A percentile compares a stretch with the other conserved stretches of the same genome.
phyloP scores from a whole-genome alignment of 305 asterid genomes.

The Fraxinus sp. region DNA sequence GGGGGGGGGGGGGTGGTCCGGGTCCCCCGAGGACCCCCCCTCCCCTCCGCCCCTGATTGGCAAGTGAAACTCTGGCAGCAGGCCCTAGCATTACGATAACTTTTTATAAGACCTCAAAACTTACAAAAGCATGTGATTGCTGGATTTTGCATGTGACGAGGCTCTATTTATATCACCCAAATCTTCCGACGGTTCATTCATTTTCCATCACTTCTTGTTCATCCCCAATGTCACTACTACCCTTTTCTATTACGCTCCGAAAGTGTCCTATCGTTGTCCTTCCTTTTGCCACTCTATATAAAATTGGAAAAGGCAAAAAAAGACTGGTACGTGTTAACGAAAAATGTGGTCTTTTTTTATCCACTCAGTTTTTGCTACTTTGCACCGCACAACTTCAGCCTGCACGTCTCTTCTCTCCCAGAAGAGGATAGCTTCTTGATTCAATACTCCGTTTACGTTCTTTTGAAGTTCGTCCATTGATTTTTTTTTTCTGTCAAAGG shows the following conservation, averaged over 20 bases:
- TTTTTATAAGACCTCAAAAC: neutral
- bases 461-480: neutral
- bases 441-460: constrained; percentile 18
- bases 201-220: neutral
- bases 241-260: constrained; percentile 1
- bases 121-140: neutral
- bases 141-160: constrained; percentile 19
- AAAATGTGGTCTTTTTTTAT: constrained; percentile 40
- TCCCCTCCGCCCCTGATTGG: neutral
- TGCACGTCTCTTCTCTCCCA: constrained; percentile 19
- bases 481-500: constrained; percentile 7
- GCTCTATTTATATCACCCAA: constrained; percentile 1
- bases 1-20: too few species aligned
- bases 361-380: constrained; percentile 50
- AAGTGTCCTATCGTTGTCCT: neutral
- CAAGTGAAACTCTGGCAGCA: neutral
- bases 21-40: too few species aligned
- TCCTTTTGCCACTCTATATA: neutral
- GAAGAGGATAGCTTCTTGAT: constrained; percentile 18
- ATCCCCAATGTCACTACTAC: neutral
- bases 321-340: constrained; percentile 10
- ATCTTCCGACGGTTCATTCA: neutral
- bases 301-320: neutral
- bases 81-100: neutral
- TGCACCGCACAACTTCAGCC: constrained; percentile 22